Percentiles rank a stretch among this genome's conserved stretches.
Evolutionary conservation across 1,284 basidiomycete species (phyloP).

Genomic region (Rhodotorula sp.): DNA sequence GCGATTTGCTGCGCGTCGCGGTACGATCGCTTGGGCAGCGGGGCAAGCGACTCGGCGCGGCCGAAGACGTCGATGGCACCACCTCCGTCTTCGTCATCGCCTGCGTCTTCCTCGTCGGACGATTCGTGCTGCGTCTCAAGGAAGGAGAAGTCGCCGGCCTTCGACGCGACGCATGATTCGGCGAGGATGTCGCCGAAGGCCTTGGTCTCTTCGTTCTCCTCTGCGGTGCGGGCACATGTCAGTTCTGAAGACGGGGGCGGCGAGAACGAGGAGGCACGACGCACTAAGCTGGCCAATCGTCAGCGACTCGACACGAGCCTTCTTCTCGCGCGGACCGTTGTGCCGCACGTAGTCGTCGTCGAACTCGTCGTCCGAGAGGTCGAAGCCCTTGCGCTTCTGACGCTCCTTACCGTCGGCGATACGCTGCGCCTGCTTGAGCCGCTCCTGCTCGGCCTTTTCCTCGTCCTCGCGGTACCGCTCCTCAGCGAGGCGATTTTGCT

Average conservation of each 20-base stretch:
- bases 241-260: background rate
- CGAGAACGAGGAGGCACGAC: background rate
- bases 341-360: conserved; percentile 33
- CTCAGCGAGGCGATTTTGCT: conserved; percentile 24
- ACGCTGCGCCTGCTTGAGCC: conserved; percentile 20
- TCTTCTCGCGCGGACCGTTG: conserved; percentile 13
- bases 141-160: conserved; percentile 7
- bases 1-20: background rate
- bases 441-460: conserved; percentile 27
- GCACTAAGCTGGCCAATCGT: conserved; percentile 27
- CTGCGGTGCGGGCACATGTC: background rate
- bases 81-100: conserved; percentile 5
- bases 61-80: conserved; percentile 13
- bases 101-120: background rate
- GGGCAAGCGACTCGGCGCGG: background rate
- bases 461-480: conserved; percentile 24
- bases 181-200: conserved; percentile 23
- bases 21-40: background rate
- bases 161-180: background rate
- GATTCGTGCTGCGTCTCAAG: conserved; percentile 7
- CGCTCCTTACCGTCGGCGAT: conserved; percentile 39
- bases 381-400: conserved; percentile 18
- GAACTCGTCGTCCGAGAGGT: conserved; percentile 39
- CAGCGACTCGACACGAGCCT: conserved; percentile 7
- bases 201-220: conserved; percentile 34